A percentile compares a stretch with the other conserved stretches of the same genome.
phyloP scores from a whole-genome alignment of 176 grass and related monocot genomes.

The Pontederia crassipes region DNA sequence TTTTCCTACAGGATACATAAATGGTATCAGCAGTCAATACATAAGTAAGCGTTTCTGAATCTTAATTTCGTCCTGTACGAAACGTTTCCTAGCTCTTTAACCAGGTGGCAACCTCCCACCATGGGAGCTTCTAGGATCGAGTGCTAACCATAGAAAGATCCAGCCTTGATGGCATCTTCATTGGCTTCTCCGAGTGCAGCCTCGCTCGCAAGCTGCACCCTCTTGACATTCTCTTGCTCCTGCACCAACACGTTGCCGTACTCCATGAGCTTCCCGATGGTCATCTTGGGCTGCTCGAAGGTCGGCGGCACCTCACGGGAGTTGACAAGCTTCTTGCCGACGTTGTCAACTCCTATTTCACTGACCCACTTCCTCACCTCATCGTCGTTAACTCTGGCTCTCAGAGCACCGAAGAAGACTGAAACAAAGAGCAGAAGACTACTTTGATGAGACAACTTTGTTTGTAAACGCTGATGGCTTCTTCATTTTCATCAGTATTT shows the following conservation, averaged over 20 bases:
- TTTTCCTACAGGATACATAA: constrained; percentile 32
- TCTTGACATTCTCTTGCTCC: constrained; percentile 27
- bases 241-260: constrained; percentile 14
- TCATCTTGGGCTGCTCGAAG: constrained; percentile 16
- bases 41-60: no score
- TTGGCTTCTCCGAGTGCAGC: constrained; percentile 25
- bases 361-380: constrained; percentile 21
- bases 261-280: constrained; percentile 9
- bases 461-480: no score
- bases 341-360: neutral
- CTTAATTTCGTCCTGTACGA: no score
- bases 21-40: no score
- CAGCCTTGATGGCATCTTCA: constrained; percentile 11
- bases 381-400: constrained; percentile 21
- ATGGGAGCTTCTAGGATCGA: no score
- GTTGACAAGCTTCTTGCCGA: constrained; percentile 17
- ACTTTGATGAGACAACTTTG: no score
- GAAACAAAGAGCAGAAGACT: neutral
- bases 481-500: no score
- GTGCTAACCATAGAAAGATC: neutral
- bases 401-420: constrained; percentile 21
- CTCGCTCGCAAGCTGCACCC: constrained; percentile 18
- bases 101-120: no score
- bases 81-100: no score
- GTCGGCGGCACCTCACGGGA: constrained; percentile 9